Conservation (phyloP, 2,329 filamentous ascomycete genomes). For the Colletotrichum scovillei region DNA sequence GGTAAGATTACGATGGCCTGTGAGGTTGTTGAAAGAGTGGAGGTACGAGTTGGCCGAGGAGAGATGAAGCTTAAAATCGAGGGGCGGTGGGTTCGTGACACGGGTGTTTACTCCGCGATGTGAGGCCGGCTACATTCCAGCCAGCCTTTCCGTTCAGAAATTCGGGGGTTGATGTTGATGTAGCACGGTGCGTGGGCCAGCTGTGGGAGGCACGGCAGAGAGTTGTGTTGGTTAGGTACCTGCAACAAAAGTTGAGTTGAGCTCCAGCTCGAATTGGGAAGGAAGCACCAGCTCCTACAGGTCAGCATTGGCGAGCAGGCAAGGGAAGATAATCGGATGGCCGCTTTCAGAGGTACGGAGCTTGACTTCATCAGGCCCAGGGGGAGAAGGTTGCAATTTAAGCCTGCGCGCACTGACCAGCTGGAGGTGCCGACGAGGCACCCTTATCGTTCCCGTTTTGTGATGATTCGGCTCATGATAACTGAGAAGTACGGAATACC, state of each 20-base stretch:
- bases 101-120: neutral
- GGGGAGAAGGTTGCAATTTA: neutral
- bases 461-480: neutral
- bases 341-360: neutral
- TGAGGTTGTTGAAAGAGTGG: neutral
- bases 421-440: neutral
- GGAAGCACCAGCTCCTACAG: neutral
- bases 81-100: constrained; percentile 5
- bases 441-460: neutral
- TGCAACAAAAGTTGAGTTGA: neutral
- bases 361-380: neutral
- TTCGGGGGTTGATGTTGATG: constrained; percentile 9
- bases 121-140: constrained; percentile 15
- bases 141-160: neutral
- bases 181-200: neutral
- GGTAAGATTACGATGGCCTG: neutral
- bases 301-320: neutral
- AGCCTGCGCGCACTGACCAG: neutral
- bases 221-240: neutral
- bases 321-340: neutral
- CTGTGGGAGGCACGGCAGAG: neutral
- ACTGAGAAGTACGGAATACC: neutral
- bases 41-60: neutral
- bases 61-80: neutral
- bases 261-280: neutral